These are phyloP conservation scores for Mortierella alpina DNA, from an alignment of 192 early-diverging fungal genomes.

Conservation along the genomic window DNA sequence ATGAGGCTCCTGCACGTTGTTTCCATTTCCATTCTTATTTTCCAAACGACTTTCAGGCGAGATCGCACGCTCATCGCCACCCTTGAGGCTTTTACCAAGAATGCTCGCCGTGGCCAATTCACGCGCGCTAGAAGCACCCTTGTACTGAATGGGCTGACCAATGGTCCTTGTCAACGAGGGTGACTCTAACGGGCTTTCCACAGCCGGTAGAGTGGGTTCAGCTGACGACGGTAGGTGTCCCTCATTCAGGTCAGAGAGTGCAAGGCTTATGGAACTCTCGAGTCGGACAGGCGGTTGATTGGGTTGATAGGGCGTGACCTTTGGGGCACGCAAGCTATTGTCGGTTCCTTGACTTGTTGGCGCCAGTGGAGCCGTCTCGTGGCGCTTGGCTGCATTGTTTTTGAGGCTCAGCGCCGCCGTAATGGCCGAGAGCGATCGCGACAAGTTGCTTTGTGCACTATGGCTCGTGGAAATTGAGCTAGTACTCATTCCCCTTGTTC, in stretches of 20 bases:
- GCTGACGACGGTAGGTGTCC: not conserved
- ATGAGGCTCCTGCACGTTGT: too few species aligned
- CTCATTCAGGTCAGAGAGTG: constrained; percentile 5
- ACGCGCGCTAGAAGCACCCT: constrained; percentile 18
- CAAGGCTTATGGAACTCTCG: constrained; percentile 7
- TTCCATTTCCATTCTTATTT: not conserved
- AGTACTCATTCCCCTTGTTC: constrained; percentile 1
- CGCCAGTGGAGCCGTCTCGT: not conserved
- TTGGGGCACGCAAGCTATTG: constrained; percentile 1
- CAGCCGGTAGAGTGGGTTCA: not conserved
- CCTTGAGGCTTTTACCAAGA: constrained; percentile 9
- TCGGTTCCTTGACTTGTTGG: too few species aligned
- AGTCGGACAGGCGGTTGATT: constrained; percentile 36
- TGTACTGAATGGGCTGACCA: constrained; percentile 26
- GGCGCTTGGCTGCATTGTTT: not conserved
- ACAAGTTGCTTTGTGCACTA: not conserved
- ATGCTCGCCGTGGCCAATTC: constrained; percentile 20
- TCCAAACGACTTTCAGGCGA: not conserved
- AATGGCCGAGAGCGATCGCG: constrained; percentile 26
- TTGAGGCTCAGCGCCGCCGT: constrained; percentile 14
- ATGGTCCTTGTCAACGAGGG: not conserved
- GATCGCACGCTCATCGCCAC: not conserved
- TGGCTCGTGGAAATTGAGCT: not conserved
- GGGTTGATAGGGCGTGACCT: constrained; percentile 37
- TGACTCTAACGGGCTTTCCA: not conserved